Base-by-base conservation (phyloP, 371 early-diverging fungal species). In the Enterocytospora artemiae region DNA sequence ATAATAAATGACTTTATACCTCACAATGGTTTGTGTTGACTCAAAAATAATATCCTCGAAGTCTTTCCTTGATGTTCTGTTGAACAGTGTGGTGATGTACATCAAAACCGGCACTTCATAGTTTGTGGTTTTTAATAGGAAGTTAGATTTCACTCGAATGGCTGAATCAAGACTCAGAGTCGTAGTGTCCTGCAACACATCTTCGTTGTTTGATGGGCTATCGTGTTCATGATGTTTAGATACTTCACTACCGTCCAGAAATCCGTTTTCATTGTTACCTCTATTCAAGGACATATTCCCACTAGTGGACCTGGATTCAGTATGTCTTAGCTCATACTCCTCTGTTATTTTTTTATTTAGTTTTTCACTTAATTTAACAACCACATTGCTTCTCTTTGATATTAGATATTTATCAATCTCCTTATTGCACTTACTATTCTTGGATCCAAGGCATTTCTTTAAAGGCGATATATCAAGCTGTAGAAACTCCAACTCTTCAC, bases 61-160 rank as follows among this genome's bases (percentile, higher is more conserved):
- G 36, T 48, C 43, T 22, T 44, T 45, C 45, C 59, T 25, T 51
- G 70, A 63, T 36, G 50, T 43, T 39, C 54, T 65, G 14, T 70
- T 48, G 16, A 59, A 53, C 0, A 60, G 28, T 25, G 53, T 37
- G 5, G 46, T 18, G 39, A 65, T 49, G 25, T 70, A 59, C 70
- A 70, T 66, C 1, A 70, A 36, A 31, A 51, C 41, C 9, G 28
- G 27, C 7, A 25, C 22, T 37, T 49, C 48, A 9, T 16, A 37
- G 1, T 37, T 32, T 30, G 20, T 48, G 1, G 9, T 46, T 16
- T 46, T 25, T 7, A 24, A 44, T 1, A 9, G 27, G 16, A 61
- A 50, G 45, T 45, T 49, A 1, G 1, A 30, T 30, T 16, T 24
- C 4, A 63, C 14, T 4, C 20, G 12, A 25, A 24, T 45, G 1